A percentile compares a stretch with the other conserved stretches of the same genome.
Conservation (phyloP, 2,329 filamentous ascomycete species). For the Spiromastix sp. region DNA sequence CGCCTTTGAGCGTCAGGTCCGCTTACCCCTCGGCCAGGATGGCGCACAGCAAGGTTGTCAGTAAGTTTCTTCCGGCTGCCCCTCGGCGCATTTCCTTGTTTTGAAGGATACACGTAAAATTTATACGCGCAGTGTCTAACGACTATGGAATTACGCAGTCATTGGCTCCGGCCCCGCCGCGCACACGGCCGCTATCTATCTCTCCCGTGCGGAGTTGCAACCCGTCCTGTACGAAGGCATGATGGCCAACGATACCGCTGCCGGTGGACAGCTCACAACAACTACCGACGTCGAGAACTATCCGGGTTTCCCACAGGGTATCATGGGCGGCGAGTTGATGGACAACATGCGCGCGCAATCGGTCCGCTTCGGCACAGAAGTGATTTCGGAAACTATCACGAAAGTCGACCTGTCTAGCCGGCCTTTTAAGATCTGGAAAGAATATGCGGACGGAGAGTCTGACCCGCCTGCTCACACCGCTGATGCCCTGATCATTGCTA, state of each 20-base stretch:
- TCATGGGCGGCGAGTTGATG: conserved; percentile 85
- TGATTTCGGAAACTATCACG: conserved; percentile 85
- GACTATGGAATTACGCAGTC: conserved; percentile 42
- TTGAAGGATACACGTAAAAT: too few species aligned
- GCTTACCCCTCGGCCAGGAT: conserved; percentile 36
- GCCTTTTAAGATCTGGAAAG: conserved; percentile 89
- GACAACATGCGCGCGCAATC: conserved; percentile 91
- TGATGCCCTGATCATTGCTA: conserved; percentile 87
- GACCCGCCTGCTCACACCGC: conserved; percentile 69
- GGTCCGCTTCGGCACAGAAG: conserved; percentile 80
- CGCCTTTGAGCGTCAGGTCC: conserved; percentile 32
- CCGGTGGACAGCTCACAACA: conserved; percentile 92
- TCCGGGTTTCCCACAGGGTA: conserved; percentile 82
- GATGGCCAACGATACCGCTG: conserved; percentile 91
- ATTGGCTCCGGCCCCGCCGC: conserved; percentile 93
- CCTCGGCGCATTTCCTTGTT: too few species aligned
- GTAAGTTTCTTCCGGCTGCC: conserved; percentile 49
- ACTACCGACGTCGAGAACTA: conserved; percentile 99
- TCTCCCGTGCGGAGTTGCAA: conserved; percentile 86
- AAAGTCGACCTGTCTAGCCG: conserved; percentile 73
- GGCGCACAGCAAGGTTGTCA: conserved; percentile 91
- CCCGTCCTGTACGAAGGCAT: conserved; percentile 97
- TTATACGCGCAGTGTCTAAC: too few species aligned
- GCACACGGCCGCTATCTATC: conserved; percentile 94
- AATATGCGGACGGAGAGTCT: conserved; percentile 65